Percentiles rank a stretch among this genome's conserved stretches.
phyloP scores from a whole-genome alignment of 305 asterid species.

The Fraxinus dipetala region DNA sequence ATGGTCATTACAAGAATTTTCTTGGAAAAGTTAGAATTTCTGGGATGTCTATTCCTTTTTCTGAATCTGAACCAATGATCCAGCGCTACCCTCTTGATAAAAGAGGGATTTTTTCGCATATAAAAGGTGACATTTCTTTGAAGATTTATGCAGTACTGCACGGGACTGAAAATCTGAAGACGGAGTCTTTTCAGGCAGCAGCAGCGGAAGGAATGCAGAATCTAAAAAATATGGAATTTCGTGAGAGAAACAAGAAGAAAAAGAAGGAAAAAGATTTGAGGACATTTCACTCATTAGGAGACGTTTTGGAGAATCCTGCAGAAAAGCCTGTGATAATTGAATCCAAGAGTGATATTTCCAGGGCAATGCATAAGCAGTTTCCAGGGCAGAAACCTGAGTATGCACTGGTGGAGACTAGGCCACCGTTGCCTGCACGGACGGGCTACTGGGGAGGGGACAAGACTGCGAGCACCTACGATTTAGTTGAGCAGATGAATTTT shows the following conservation, averaged over 20 bases:
- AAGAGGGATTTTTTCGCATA: conserved; percentile 70
- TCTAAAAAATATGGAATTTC: background rate
- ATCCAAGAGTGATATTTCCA: conserved; percentile 32
- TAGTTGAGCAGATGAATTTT: conserved; percentile 87
- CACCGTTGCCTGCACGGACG: conserved; percentile 84
- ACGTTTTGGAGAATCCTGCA: conserved; percentile 13
- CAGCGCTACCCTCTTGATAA: conserved; percentile 83
- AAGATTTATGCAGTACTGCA: conserved; percentile 35
- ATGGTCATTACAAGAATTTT: conserved; percentile 64
- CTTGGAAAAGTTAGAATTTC: conserved; percentile 79
- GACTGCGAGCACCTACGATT: conserved; percentile 83
- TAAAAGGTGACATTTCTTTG: conserved; percentile 67
- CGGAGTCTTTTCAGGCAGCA: background rate
- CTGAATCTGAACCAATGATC: conserved; percentile 49
- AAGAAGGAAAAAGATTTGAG: conserved; percentile 44
- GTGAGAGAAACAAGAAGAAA: conserved; percentile 30
- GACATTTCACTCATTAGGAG: conserved; percentile 40
- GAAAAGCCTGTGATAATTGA: conserved; percentile 31
- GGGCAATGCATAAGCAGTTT: conserved; percentile 67
- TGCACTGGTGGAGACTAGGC: conserved; percentile 81
- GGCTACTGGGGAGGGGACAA: conserved; percentile 90
- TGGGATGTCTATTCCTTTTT: conserved; percentile 55
- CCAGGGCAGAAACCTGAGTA: conserved; percentile 73
- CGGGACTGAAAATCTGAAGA: background rate
- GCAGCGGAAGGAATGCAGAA: background rate